Evolutionary conservation across 176 grass and related monocot genomes (phyloP).

Genomic region (Canna indica): DNA sequence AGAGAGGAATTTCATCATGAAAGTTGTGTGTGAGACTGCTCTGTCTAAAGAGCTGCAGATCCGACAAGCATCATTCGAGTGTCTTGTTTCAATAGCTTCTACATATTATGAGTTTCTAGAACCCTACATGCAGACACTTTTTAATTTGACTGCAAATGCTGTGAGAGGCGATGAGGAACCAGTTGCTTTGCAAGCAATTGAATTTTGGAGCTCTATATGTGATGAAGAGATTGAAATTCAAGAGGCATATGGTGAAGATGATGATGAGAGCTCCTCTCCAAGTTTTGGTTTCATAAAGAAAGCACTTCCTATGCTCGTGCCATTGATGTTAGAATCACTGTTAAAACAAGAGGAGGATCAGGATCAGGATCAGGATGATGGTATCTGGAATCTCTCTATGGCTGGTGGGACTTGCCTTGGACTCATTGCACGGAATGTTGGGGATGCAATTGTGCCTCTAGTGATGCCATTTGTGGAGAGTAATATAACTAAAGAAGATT

Average conservation of each 20-base stretch:
- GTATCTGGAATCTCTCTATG: constrained; percentile 70
- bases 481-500: constrained; percentile 77
- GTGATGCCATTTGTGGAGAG: constrained; percentile 72
- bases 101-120: constrained; percentile 49
- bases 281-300: constrained; percentile 60
- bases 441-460: constrained; percentile 59
- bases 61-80: constrained; percentile 51
- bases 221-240: constrained; percentile 67
- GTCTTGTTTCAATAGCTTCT: constrained; percentile 50
- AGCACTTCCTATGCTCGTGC: no score
- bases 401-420: constrained; percentile 69
- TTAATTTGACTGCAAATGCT: constrained; percentile 54
- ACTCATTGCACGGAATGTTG: constrained; percentile 59
- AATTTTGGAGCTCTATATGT: no score
- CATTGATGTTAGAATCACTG: constrained; percentile 75
- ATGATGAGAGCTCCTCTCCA: constrained; percentile 46
- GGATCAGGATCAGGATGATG: constrained; percentile 88
- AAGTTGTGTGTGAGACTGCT: constrained; percentile 53
- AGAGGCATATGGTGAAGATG: constrained; percentile 51
- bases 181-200: constrained; percentile 57
- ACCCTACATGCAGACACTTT: constrained; percentile 48
- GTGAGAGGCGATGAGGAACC: constrained; percentile 47
- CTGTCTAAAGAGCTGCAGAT: constrained; percentile 43
- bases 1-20: constrained; percentile 66
- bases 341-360: constrained; percentile 90